phyloP scores from a whole-genome alignment of 202 grass and related monocot species.

The Setaria italica region DNA sequence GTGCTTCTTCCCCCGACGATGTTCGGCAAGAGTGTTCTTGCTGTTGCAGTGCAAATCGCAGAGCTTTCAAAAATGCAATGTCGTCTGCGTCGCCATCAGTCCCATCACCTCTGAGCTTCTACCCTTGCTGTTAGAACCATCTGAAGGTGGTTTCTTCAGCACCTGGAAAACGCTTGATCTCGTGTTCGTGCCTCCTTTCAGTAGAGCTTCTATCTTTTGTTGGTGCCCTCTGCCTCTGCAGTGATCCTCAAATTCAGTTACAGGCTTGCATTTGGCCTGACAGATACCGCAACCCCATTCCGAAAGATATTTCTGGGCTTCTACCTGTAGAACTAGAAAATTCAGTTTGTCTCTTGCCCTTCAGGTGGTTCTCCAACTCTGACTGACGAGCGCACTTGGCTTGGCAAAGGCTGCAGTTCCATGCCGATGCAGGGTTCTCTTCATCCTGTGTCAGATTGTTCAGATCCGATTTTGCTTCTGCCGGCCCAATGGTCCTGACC shows the following conservation, averaged over 20 bases:
- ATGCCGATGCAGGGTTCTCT: background rate
- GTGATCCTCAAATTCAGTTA: slow-evolving; percentile 38
- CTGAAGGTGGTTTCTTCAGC: background rate
- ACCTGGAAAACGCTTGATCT: background rate
- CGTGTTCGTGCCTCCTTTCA: background rate
- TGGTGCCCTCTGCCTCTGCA: slow-evolving; percentile 16
- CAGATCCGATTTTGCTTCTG: background rate
- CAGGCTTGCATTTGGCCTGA: slow-evolving; percentile 30
- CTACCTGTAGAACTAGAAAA: background rate
- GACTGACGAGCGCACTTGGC: slow-evolving; percentile 5
- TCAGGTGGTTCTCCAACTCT: slow-evolving; percentile 21
- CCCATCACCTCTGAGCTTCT: background rate
- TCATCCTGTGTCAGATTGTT: background rate
- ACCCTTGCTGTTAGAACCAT: background rate
- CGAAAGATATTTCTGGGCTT: slow-evolving; percentile 4
- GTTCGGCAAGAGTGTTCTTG: slow-evolving; percentile 17
- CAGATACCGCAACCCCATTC: slow-evolving; percentile 42
- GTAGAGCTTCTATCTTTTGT: slow-evolving; percentile 27
- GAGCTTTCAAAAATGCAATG: background rate
- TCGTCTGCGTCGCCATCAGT: background rate
- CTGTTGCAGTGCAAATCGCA: slow-evolving; percentile 29
- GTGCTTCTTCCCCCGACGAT: slow-evolving; percentile 29
- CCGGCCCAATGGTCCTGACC: background rate
- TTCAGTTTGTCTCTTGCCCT: slow-evolving; percentile 38
- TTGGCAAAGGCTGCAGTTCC: slow-evolving; percentile 33